A percentile compares a stretch with the other conserved stretches of the same genome.
phyloP scores from a whole-genome alignment of 2,329 filamentous ascomycete species.

The Aspergillus novoparasiticus region DNA sequence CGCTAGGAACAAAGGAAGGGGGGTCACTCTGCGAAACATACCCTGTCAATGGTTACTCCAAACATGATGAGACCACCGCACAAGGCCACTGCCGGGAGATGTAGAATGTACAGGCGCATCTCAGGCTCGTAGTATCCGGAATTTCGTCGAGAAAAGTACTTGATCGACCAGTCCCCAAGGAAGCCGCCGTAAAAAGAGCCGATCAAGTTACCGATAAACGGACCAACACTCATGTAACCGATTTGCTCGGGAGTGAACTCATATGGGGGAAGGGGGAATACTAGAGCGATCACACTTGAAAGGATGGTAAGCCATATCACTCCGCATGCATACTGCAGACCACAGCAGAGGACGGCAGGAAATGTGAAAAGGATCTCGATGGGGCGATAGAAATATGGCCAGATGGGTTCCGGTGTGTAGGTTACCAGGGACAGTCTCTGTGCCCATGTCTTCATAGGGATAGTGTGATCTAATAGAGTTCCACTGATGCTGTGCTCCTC shows the following conservation, averaged over 20 bases:
- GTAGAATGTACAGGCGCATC: conserved; percentile 46
- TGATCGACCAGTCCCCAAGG: conserved; percentile 43
- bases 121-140: conserved; percentile 53
- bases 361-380: conserved; percentile 35
- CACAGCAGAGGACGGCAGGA: conserved; percentile 45
- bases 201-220: conserved; percentile 44
- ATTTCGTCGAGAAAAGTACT: conserved; percentile 48
- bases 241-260: conserved; percentile 34
- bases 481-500: conserved; percentile 16
- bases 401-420: conserved; percentile 29
- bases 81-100: conserved; percentile 40
- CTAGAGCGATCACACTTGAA: conserved; percentile 34
- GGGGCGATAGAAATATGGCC: conserved; percentile 35
- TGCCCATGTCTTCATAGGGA: conserved; percentile 30
- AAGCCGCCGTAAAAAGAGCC: conserved; percentile 45
- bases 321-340: conserved; percentile 43
- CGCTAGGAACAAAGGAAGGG: not conserved
- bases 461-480: conserved; percentile 29
- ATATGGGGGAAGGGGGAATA: conserved; percentile 40
- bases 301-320: conserved; percentile 41
- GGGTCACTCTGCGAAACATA: conserved; percentile 22
- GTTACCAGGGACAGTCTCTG: conserved; percentile 30
- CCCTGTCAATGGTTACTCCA: conserved; percentile 39
- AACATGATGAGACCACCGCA: conserved; percentile 49
- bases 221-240: conserved; percentile 36